These are phyloP conservation scores for Chaetomidium leptoderma DNA, from an alignment of 495 filamentous ascomycete genomes.

Conservation along the genomic window DNA sequence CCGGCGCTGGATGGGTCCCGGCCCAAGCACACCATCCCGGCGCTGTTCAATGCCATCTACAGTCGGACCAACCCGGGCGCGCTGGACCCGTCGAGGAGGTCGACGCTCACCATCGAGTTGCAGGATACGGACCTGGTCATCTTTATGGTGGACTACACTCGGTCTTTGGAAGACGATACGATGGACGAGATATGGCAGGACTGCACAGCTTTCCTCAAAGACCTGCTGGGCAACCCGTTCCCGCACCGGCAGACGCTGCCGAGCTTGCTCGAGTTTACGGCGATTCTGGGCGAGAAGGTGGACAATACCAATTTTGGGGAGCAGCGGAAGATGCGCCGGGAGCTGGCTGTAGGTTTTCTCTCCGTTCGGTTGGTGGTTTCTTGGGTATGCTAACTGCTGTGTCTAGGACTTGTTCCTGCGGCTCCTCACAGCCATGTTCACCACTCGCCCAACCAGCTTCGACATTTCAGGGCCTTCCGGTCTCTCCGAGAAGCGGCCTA, in stretches of 20 bases:
- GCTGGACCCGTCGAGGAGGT: constrained; percentile 74
- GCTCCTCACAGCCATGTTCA: constrained; percentile 85
- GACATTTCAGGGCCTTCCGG: constrained; percentile 32
- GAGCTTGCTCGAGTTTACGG: constrained; percentile 79
- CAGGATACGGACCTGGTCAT: constrained; percentile 76
- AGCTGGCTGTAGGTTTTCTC: constrained; percentile 68
- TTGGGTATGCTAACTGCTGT: constrained; percentile 25
- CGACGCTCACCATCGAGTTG: constrained; percentile 77
- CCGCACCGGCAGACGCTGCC: constrained; percentile 90
- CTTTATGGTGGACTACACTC: constrained; percentile 84
- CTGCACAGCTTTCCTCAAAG: constrained; percentile 83
- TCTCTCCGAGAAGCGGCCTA: constrained; percentile 28
- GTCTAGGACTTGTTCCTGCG: constrained; percentile 80
- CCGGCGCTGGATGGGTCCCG: constrained; percentile 88
- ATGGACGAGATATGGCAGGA: constrained; percentile 99
- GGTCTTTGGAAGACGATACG: constrained; percentile 92
- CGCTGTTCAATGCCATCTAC: constrained; percentile 96
- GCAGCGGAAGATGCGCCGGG: constrained; percentile 87
- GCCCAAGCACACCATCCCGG: constrained; percentile 88
- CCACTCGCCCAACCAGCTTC: constrained; percentile 70
- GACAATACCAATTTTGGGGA: constrained; percentile 98
- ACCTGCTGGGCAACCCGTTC: constrained; percentile 89
- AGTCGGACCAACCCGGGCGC: constrained; percentile 82
- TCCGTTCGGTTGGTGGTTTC: background rate
- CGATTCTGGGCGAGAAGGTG: constrained; percentile 85